A percentile compares a stretch with the other conserved stretches of the same genome.
Conservation (phyloP, 768 basidiomycete genomes). For the Mycena amicta region DNA sequence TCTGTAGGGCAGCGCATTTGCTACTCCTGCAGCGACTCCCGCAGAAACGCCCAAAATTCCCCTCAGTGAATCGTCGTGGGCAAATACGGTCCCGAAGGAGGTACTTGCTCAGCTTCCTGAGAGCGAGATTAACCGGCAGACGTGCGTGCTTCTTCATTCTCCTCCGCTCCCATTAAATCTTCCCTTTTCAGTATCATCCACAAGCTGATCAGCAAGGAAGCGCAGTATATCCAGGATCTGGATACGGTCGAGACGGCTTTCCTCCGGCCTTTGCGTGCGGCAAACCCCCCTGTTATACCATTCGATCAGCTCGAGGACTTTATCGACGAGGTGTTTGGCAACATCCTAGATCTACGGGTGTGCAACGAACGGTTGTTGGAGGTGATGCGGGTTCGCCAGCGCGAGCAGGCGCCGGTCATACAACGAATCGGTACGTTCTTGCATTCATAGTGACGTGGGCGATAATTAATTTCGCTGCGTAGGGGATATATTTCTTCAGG, state of each 20-base stretch:
- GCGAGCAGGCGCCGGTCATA: conserved; percentile 82
- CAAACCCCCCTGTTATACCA: conserved; percentile 47
- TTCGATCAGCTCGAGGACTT: conserved; percentile 69
- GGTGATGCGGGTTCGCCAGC: conserved; percentile 83
- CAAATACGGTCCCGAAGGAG: conserved; percentile 45
- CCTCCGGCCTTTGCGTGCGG: conserved; percentile 49
- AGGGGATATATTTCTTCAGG: conserved; percentile 82
- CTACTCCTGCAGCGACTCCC: conserved; percentile 26
- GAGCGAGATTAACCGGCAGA: conserved; percentile 83
- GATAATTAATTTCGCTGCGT: neutral
- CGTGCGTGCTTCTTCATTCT: conserved; percentile 35
- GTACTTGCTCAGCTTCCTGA: conserved; percentile 56
- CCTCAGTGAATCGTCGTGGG: conserved; percentile 43
- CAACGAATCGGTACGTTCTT: conserved; percentile 56
- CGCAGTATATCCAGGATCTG: conserved; percentile 87
- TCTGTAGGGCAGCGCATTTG: conserved; percentile 34
- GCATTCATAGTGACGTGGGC: too few relatives aligned
- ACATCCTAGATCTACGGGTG: conserved; percentile 84
- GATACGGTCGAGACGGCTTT: conserved; percentile 76
- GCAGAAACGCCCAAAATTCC: conserved; percentile 34
- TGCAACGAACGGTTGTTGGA: conserved; percentile 84
- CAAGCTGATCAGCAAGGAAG: conserved; percentile 86
- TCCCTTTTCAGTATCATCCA: conserved; percentile 64
- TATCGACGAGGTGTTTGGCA: conserved; percentile 88
- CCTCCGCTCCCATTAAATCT: neutral